Base-by-base conservation (phyloP, 345 rosid species). In the Populus ilicifolia region DNA sequence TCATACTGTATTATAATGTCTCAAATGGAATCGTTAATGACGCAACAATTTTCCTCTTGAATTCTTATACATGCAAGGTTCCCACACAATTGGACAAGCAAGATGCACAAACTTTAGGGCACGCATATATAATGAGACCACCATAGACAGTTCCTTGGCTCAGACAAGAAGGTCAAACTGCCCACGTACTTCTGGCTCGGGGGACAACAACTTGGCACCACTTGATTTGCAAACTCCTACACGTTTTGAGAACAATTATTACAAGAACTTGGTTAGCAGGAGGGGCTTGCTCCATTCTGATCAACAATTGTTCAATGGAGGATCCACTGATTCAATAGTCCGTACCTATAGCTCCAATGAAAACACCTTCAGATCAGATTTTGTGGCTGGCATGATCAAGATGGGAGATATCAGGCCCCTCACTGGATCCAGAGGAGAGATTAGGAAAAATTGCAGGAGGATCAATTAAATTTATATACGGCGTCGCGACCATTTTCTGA, bases 221-320 rank as follows among this genome's bases (percentile, higher is more conserved):
- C 84, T 88, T 61, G 86, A 88, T 70, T 11, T 56, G 39, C 79
- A 61, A 44, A 84, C 84, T 20, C 84, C 86, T 2, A 65, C 77
- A 0, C n/a, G 21, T 16, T 88, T 88, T 59, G 90, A 88, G 80
- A 78, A 79, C 67, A 56, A 54, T 27, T 86, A 84, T 77, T 84
- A 61, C 79, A 81, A 74, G 75, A 82, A 78, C 79, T 77, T 88
- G 61, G 8, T 84, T 20, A 50, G 14, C 29, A 67, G 30, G 23
- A 83, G 73, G 46, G 89, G 89, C 6, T 84, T 86, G 10, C 86
- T 88, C 18, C 91, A 82, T 70, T 88, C 87, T n/a, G 91, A 88
- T 77, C 89, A 88, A 23, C 77, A 83, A 52, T 76, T 88, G 43
- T 88, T 78, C 67, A 80, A 23, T 33, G 84, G 84, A 0, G 83